phyloP scores from a whole-genome alignment of 2,329 filamentous ascomycete genomes.

The Penicillium sp. region DNA sequence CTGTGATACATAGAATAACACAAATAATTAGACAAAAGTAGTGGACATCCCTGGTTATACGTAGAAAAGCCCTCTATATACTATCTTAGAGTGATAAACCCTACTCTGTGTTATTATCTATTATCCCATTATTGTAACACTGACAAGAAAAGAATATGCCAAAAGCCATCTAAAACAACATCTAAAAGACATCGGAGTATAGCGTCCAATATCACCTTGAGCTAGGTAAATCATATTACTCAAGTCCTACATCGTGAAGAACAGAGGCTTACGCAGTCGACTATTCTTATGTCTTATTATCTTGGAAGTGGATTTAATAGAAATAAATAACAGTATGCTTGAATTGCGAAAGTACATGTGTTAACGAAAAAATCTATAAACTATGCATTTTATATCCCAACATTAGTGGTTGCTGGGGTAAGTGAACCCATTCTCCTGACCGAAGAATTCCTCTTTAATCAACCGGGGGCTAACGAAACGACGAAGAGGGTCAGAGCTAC shows the following conservation, averaged over 20 bases:
- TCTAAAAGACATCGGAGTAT: neutral
- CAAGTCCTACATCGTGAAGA: neutral
- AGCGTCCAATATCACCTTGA: neutral
- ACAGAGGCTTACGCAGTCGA: neutral
- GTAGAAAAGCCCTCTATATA: neutral
- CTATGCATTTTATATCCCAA: neutral
- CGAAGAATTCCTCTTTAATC: slow-evolving; percentile 71
- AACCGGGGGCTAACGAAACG: slow-evolving; percentile 64
- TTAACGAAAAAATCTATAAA: neutral
- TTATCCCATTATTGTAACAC: neutral
- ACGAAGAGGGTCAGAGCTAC: slow-evolving; percentile 59
- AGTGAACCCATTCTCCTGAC: slow-evolving; percentile 56
- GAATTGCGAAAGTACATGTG: neutral
- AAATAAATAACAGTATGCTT: neutral
- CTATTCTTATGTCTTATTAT: no score
- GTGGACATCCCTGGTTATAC: no score
- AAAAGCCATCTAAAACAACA: neutral
- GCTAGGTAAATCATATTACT: neutral
- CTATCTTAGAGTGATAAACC: neutral
- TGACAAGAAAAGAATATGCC: neutral
- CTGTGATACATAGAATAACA: no score
- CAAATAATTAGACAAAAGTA: no score
- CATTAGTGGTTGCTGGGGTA: slow-evolving; percentile 63
- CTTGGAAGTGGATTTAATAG: neutral
- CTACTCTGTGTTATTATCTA: neutral